phyloP scores from a whole-genome alignment of 148 eudicot genomes.

The Rhododendron simsii region DNA sequence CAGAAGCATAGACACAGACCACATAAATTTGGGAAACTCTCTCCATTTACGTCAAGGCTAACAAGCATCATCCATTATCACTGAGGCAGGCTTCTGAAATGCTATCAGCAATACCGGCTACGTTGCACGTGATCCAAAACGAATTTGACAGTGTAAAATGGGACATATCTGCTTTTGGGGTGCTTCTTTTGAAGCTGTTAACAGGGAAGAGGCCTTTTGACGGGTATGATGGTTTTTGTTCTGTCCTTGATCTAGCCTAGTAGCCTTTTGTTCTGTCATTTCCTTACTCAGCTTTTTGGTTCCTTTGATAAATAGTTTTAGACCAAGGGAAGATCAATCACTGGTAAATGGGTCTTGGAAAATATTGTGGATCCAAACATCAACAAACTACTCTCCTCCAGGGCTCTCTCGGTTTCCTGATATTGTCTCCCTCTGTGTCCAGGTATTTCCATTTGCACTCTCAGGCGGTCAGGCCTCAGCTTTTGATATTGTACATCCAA shows the following conservation, averaged over 20 bases:
- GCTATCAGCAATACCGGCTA: slow-evolving; percentile 68
- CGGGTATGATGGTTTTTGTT: slow-evolving; percentile 32
- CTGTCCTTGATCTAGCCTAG: not conserved
- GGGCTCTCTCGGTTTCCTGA: slow-evolving; percentile 83
- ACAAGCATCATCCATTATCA: not conserved
- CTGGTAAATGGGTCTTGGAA: slow-evolving; percentile 50
- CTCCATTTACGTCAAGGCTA: too few relatives aligned
- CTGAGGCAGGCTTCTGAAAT: slow-evolving; percentile 80
- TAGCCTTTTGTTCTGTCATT: not conserved
- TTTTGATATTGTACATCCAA: too few relatives aligned
- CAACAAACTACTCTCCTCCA: slow-evolving; percentile 43
- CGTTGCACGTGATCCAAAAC: slow-evolving; percentile 65
- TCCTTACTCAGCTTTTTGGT: not conserved
- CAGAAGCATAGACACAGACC: not conserved
- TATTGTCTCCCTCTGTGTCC: slow-evolving; percentile 40
- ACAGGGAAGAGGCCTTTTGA: slow-evolving; percentile 84
- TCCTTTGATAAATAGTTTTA: slow-evolving; percentile 36
- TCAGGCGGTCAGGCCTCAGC: too few relatives aligned
- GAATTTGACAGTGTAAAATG: slow-evolving; percentile 53
- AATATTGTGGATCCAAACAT: slow-evolving; percentile 71
- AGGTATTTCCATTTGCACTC: too few relatives aligned
- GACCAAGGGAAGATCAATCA: slow-evolving; percentile 60
- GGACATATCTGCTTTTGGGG: slow-evolving; percentile 64
- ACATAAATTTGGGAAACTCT: not conserved
- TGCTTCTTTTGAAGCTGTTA: slow-evolving; percentile 42